A percentile compares a stretch with the other conserved stretches of the same genome.
Evolutionary conservation across 1,284 basidiomycete genomes (phyloP).

Genomic region (Ustilago curta): DNA sequence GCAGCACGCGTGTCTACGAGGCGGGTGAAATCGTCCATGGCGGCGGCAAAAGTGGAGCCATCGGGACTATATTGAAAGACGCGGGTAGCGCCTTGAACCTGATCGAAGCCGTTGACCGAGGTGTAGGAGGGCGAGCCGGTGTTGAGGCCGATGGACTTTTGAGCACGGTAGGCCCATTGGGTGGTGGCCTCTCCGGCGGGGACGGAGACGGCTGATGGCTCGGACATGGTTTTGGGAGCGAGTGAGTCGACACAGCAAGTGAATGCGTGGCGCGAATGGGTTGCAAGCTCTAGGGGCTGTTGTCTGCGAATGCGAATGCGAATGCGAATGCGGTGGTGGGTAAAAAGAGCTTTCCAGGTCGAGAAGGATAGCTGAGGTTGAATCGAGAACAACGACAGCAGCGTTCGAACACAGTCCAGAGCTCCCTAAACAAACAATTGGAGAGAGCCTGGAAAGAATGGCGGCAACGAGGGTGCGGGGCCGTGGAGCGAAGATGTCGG

Average conservation of each 20-base stretch:
- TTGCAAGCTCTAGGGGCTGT: background rate
- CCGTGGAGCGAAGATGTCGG: background rate
- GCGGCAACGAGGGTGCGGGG: background rate
- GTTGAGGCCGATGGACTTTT: conserved; percentile 89
- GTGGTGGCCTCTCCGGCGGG: conserved; percentile 45
- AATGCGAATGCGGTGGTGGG: too few relatives aligned
- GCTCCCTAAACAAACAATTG: background rate
- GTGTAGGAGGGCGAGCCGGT: conserved; percentile 83
- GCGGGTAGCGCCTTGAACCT: conserved; percentile 77
- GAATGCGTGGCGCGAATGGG: conserved; percentile 16
- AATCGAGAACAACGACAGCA: background rate
- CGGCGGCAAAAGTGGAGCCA: conserved; percentile 87
- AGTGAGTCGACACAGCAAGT: conserved; percentile 16
- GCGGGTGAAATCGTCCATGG: conserved; percentile 80
- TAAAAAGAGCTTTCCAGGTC: background rate
- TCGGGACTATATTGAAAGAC: conserved; percentile 87
- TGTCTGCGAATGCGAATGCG: background rate
- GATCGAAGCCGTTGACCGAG: conserved; percentile 76
- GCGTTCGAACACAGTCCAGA: background rate
- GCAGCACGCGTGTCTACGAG: conserved; percentile 75
- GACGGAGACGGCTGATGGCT: conserved; percentile 38
- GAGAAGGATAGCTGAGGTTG: background rate
- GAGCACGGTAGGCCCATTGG: conserved; percentile 77
- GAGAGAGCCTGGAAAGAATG: conserved; percentile 1
- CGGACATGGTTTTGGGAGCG: conserved; percentile 23